Base-by-base conservation (phyloP, 768 basidiomycete species). In the Boletus patriciae region DNA sequence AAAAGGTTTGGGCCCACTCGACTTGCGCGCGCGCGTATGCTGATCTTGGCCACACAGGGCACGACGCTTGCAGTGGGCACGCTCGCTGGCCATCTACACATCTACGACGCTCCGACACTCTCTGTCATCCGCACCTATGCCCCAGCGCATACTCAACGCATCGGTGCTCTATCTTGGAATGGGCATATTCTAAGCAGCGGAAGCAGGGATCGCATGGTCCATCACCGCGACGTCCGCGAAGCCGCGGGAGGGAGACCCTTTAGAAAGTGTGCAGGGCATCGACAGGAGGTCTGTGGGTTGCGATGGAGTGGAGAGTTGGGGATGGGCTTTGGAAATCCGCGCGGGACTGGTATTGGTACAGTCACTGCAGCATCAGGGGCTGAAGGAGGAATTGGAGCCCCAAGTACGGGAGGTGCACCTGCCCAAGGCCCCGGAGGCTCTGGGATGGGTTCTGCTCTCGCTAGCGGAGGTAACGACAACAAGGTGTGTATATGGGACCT, bases 401-500 rank as follows among this genome's bases (percentile, higher is more conserved):
- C 68, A 1, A 65, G 55, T 25, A 38, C 55, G 4, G 67, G 67
- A 41, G 67, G 67, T 15, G 65, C 57, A 18, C 57, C 68, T 4
- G 68, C 67, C 16, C 68, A 68, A 41, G 61, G 69, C 42, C 64
- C 69, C 2, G 60, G 69, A 53, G 63, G 69, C 23, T 76, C 37
- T 57, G 73, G 49, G 64, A 78, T 60, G 61, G 70, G 70, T 9
- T 86, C 86, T 9, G 80, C 80, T 31, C 81, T 99, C 5, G 96
- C 96, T 4, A 93, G 90, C 62, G 96, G 96, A 3, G 96, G 96
- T 0, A 99, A 99, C 70, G 96, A 99, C 74, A 99, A 99, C 75
- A 98, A 98, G 76, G 91, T 99, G 18, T 94, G 92, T 65, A 94
- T 99, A 51, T 99, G 95, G 92, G 94, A 98, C 68, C 75, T 93